Evolutionary conservation across 345 rosid species (phyloP).

Genomic region (Eucalyptus regnans): DNA sequence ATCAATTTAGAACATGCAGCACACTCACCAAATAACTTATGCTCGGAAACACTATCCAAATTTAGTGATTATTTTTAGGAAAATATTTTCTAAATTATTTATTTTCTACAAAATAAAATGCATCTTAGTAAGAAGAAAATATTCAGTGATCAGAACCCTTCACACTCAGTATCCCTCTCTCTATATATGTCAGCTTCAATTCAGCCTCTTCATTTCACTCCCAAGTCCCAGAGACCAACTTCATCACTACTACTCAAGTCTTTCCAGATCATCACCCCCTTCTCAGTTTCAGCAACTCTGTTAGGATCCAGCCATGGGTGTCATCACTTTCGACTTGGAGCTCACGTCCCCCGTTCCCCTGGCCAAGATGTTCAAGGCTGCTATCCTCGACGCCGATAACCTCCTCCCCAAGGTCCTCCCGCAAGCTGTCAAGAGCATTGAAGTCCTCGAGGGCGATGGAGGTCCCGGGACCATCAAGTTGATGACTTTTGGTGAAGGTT

Average conservation of each 20-base stretch:
- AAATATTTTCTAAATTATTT: no score
- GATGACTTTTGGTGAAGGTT: constrained; percentile 4
- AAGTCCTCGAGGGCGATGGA: constrained; percentile 21
- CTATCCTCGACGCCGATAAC: constrained; percentile 6
- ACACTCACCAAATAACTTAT: no score
- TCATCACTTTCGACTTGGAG: background rate
- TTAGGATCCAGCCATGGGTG: background rate
- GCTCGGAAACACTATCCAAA: no score
- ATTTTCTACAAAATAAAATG: no score
- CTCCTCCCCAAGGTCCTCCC: constrained; percentile 21
- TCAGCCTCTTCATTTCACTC: background rate
- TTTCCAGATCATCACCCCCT: background rate
- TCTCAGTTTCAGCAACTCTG: background rate
- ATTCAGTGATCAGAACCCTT: background rate
- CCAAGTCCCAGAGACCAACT: background rate
- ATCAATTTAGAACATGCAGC: no score
- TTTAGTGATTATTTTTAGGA: no score
- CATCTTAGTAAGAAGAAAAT: background rate
- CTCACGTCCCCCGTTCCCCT: background rate
- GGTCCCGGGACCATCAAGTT: constrained; percentile 20
- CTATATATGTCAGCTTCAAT: background rate
- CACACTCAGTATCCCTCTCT: background rate
- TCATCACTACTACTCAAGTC: background rate
- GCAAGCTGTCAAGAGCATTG: constrained; percentile 10
- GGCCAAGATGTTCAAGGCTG: constrained; percentile 2